Percentiles rank a stretch among this genome's conserved stretches.
Evolutionary conservation across 768 basidiomycete species (phyloP).

Genomic region (Boletus sp.): DNA sequence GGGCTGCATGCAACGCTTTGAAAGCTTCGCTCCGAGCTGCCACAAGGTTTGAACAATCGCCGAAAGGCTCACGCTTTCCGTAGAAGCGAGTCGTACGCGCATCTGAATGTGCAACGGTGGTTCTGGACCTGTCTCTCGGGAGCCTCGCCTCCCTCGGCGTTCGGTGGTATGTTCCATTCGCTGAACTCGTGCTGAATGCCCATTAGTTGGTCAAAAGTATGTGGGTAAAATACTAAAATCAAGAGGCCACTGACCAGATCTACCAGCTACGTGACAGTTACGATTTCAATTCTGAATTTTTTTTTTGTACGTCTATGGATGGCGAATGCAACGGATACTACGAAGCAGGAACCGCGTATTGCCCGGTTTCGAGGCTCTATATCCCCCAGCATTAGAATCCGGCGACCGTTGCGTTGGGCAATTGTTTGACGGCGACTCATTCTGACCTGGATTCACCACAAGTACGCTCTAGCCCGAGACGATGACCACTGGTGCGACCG

Average conservation of each 20-base stretch:
- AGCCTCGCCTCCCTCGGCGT: not conserved
- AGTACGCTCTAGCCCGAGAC: not conserved
- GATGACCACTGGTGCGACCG: not conserved
- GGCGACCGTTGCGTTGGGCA: not conserved
- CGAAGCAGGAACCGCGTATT: not conserved
- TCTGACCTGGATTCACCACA: conserved; percentile 3
- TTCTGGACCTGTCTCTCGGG: not conserved
- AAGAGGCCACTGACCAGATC: not conserved
- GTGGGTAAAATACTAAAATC: not conserved
- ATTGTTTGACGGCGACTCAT: not conserved
- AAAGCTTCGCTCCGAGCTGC: not conserved
- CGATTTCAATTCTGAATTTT: too few species aligned
- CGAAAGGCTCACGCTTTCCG: not conserved
- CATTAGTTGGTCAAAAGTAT: not conserved
- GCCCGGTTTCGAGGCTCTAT: not conserved
- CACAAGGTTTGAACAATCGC: not conserved
- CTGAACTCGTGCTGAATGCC: not conserved
- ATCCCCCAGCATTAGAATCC: not conserved
- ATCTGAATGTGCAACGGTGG: not conserved
- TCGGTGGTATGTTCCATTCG: not conserved
- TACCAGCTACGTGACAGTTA: not conserved
- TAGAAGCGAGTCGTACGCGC: not conserved
- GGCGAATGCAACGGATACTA: not conserved
- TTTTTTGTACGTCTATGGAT: not conserved
- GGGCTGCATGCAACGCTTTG: too few species aligned